Percentiles rank a stretch among this genome's conserved stretches.
Conservation (phyloP, 768 basidiomycete genomes). For the Goffeauzyma gilvescens region DNA sequence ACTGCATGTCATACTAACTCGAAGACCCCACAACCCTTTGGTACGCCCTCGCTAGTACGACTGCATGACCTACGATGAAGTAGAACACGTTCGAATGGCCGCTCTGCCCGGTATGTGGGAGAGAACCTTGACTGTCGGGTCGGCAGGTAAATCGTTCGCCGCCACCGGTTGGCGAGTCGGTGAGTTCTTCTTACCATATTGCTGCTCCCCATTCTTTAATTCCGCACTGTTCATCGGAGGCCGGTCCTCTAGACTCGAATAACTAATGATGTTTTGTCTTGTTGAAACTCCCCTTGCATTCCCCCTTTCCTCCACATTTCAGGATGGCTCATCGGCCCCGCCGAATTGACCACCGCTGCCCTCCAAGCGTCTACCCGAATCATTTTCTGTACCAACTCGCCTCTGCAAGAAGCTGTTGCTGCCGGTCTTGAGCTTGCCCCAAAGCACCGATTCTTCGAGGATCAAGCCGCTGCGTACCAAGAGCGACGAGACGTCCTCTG, state of each 20-base stretch:
- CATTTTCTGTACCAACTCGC: conserved; percentile 86
- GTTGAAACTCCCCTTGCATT: no score
- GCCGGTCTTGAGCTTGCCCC: conserved; percentile 65
- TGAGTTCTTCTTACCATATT: conserved; percentile 9
- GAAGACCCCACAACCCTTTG: no score
- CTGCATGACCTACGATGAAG: conserved; percentile 67
- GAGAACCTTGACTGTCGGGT: conserved; percentile 82
- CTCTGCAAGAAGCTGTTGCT: conserved; percentile 83
- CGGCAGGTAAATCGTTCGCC: conserved; percentile 95
- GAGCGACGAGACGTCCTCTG: conserved; percentile 60
- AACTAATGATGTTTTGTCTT: no score
- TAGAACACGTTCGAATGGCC: conserved; percentile 80
- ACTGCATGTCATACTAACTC: no score
- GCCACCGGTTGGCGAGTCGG: conserved; percentile 86
- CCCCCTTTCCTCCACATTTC: not conserved
- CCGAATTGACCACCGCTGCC: conserved; percentile 62
- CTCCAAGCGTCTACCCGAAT: conserved; percentile 82
- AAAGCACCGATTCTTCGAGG: conserved; percentile 56
- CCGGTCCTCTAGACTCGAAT: no score
- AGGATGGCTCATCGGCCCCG: conserved; percentile 83
- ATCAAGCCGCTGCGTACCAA: conserved; percentile 54
- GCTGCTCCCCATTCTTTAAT: not conserved
- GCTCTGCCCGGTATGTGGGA: conserved; percentile 98
- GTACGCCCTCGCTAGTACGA: no score
- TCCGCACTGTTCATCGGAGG: no score